Conservation (phyloP, 2,329 filamentous ascomycete genomes). For the Paraconiothyrium sp. region DNA sequence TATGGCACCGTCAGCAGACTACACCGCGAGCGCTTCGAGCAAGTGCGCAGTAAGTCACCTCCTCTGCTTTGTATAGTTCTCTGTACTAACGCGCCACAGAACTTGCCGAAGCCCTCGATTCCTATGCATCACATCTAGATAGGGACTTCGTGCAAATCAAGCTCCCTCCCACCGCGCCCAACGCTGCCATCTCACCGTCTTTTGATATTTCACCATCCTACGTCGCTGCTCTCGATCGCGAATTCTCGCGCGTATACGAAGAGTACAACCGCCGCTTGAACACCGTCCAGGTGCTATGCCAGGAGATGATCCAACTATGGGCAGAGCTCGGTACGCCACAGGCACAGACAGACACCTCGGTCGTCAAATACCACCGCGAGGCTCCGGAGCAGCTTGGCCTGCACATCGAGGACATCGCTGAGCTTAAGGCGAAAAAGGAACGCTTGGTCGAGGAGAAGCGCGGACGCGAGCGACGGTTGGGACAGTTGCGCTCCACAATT, state of each 20-base stretch:
- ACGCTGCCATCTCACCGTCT: conserved; percentile 77
- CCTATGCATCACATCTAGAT: conserved; percentile 96
- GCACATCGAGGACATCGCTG: conserved; percentile 83
- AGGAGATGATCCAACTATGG: conserved; percentile 94
- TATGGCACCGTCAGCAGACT: conserved; percentile 80
- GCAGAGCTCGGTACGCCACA: conserved; percentile 94
- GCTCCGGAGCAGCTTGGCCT: conserved; percentile 93
- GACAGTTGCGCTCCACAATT: conserved; percentile 79
- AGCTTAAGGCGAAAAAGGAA: conserved; percentile 78
- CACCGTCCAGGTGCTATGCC: conserved; percentile 76
- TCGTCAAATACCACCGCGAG: conserved; percentile 90
- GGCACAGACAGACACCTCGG: conserved; percentile 85
- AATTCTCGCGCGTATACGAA: conserved; percentile 95
- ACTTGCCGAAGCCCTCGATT: conserved; percentile 91
- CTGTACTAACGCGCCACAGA: conserved; percentile 62
- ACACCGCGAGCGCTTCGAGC: conserved; percentile 91
- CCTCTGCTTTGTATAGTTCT: background rate
- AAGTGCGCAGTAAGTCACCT: conserved; percentile 81
- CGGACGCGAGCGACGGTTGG: conserved; percentile 78
- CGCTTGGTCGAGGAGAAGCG: conserved; percentile 90
- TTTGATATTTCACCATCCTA: conserved; percentile 95
- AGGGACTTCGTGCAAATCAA: conserved; percentile 84
- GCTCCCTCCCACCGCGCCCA: conserved; percentile 82
- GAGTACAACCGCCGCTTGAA: conserved; percentile 88
- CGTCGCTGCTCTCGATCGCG: conserved; percentile 83